Evolutionary conservation across 352 stramenopile genomes (phyloP).

Genomic region (Phytophthora melonis): DNA sequence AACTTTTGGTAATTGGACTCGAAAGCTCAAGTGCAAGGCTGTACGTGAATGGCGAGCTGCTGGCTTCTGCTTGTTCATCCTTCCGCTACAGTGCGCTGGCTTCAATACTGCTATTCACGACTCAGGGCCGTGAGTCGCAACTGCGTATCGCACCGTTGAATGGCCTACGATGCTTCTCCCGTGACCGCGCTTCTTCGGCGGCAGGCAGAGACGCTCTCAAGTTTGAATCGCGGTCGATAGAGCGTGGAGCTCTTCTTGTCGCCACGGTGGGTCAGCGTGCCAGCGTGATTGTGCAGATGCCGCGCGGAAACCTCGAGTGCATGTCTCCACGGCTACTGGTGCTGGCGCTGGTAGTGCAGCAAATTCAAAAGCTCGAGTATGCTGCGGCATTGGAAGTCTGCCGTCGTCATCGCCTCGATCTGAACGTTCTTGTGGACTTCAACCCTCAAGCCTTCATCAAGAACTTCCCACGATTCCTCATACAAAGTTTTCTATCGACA

Average conservation of each 20-base stretch:
- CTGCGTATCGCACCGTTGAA: slow-evolving; percentile 57
- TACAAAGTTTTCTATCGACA: slow-evolving; percentile 43
- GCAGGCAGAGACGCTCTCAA: slow-evolving; percentile 27
- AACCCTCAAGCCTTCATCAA: slow-evolving; percentile 53
- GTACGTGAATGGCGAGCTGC: slow-evolving; percentile 54
- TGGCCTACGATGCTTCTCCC: slow-evolving; percentile 18
- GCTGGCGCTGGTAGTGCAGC: slow-evolving; percentile 52
- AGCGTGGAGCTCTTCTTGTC: slow-evolving; percentile 72
- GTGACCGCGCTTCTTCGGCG: slow-evolving; percentile 1
- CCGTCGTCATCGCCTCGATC: slow-evolving; percentile 79
- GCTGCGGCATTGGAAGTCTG: slow-evolving; percentile 68
- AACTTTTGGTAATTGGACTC: slow-evolving; percentile 50
- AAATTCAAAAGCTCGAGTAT: slow-evolving; percentile 55
- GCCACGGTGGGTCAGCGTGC: slow-evolving; percentile 60
- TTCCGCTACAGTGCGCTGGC: slow-evolving; percentile 59
- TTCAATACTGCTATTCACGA: slow-evolving; percentile 71
- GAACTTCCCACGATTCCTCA: slow-evolving; percentile 37
- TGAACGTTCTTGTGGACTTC: slow-evolving; percentile 83
- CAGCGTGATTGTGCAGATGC: slow-evolving; percentile 77
- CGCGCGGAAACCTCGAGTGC: slow-evolving; percentile 80
- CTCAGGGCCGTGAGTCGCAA: slow-evolving; percentile 61
- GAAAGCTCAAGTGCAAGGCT: slow-evolving; percentile 53
- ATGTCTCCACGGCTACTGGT: slow-evolving; percentile 71
- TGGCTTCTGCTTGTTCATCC: slow-evolving; percentile 62
- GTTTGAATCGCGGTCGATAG: slow-evolving; percentile 58